Percentiles rank a stretch among this genome's conserved stretches.
Conservation (phyloP, 192 early-diverging fungal genomes). For the Linnemannia elongata region DNA sequence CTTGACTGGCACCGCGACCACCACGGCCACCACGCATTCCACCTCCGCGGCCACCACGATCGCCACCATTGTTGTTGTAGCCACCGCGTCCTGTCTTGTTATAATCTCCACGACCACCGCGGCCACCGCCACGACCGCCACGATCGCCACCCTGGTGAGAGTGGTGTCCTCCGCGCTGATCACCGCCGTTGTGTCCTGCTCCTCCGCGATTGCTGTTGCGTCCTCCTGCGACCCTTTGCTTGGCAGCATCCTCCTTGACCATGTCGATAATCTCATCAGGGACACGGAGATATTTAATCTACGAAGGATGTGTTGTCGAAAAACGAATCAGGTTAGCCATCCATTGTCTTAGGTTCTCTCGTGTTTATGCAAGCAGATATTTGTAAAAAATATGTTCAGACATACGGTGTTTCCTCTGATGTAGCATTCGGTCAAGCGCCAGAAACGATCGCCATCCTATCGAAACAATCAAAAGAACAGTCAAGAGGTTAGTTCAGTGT, state of each 20-base stretch:
- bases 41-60: constrained; percentile 50
- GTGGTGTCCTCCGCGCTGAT: constrained; percentile 65
- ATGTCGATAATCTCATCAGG: constrained; percentile 94
- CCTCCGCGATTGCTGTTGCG: constrained; percentile 60
- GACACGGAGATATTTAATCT: constrained; percentile 85
- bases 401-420: constrained; percentile 88
- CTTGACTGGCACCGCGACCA: constrained; percentile 49
- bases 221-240: constrained; percentile 64
- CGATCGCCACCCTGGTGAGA: constrained; percentile 60
- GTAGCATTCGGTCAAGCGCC: constrained; percentile 92
- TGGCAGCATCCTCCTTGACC: constrained; percentile 86
- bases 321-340: neutral
- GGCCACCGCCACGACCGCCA: constrained; percentile 49
- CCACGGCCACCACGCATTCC: constrained; percentile 46
- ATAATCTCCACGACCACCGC: constrained; percentile 59
- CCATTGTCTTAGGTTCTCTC: neutral
- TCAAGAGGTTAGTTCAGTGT: neutral
- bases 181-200: constrained; percentile 63
- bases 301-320: neutral
- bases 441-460: constrained; percentile 94
- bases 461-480: neutral
- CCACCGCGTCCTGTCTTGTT: constrained; percentile 57
- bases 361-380: neutral
- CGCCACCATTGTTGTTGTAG: constrained; percentile 27
- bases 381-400: neutral